Base-by-base conservation (phyloP, 208 protist species). In the Crithidia bombi region DNA sequence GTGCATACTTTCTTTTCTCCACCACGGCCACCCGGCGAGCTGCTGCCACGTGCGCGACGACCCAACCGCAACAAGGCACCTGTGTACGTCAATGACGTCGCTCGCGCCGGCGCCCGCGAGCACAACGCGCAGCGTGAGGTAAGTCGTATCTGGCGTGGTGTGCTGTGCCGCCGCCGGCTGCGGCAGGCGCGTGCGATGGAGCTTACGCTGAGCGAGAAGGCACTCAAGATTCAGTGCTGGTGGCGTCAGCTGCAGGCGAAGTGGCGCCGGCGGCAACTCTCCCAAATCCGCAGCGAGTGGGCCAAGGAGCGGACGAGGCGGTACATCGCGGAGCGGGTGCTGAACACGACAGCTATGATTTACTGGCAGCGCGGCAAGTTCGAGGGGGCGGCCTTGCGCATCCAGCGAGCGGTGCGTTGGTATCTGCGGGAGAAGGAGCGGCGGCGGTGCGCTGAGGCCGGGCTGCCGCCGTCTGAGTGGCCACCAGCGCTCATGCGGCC, bases 61-160 rank as follows among this genome's bases (percentile, higher is more conserved):
- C 85, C 82, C 3, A 54, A 51, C 73, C 69, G 26, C 73, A 82
- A 7, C 79, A 82, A 32, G 73, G 69, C 35, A 17, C 63, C 58
- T 12, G 73, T 78, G 17, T 92, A 79, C 63, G 39, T 32, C 12
- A 91, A 87, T 66, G 86, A 93, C 58, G 52, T 95, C 5, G 46
- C 73, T 17, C 56, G 75, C 5, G 87, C 85, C 30, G 90, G 90
- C 1, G 59, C 57, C 5, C 76, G 69, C 32, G 83, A 95, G 65
- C 82, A 95, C 58, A 65, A 63, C 38, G 90, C 90, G 25, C 87
- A 93, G 78, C 64, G 55, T 19, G 65, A 76, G 72, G 78, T 95
- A 10, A 83, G 86, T 62, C 80, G 81, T 33, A 73, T 93, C 57
- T 95, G 90, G 87, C 87, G 90, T 23, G 90, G 90, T n/a, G 73